phyloP scores from a whole-genome alignment of 352 stramenopile species.

The Pythium monospermum region DNA sequence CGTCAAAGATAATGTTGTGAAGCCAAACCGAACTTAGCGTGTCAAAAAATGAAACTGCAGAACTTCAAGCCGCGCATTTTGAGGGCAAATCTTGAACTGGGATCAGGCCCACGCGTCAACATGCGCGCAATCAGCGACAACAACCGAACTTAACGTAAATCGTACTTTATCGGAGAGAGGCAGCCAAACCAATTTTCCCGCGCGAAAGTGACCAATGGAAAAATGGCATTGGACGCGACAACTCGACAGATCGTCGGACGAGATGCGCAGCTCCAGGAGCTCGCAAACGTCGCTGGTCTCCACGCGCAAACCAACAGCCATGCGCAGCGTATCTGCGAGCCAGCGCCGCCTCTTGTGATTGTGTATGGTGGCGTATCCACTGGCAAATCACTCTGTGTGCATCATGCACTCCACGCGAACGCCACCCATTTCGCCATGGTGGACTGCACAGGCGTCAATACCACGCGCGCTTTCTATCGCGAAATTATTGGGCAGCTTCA shows the following conservation, averaged over 20 bases:
- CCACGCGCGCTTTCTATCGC: conserved; percentile 60
- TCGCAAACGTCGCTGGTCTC: conserved; percentile 42
- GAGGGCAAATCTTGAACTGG: neutral
- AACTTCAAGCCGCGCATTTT: conserved; percentile 20
- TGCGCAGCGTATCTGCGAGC: conserved; percentile 25
- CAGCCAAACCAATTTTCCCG: neutral
- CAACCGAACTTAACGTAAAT: conserved; percentile 15
- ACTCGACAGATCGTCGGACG: conserved; percentile 43
- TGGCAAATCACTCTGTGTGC: conserved; percentile 68
- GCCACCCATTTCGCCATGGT: conserved; percentile 43
- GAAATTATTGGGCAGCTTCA: conserved; percentile 66
- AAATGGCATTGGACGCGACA: conserved; percentile 1
- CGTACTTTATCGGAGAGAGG: neutral
- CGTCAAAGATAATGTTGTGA: conserved; percentile 16
- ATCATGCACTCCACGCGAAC: conserved; percentile 30
- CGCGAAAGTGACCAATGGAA: neutral
- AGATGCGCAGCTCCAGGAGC: conserved; percentile 41
- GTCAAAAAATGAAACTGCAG: conserved; percentile 2
- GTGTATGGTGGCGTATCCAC: conserved; percentile 71
- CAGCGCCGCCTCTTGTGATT: conserved; percentile 53
- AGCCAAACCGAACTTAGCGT: conserved; percentile 16
- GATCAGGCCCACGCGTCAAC: conserved; percentile 15
- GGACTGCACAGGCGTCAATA: conserved; percentile 67
- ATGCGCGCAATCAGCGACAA: conserved; percentile 1
- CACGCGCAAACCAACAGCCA: conserved; percentile 9